Evolutionary conservation across 177 flowering plant genomes (phyloP).

Genomic region (Vitis hybrid): DNA sequence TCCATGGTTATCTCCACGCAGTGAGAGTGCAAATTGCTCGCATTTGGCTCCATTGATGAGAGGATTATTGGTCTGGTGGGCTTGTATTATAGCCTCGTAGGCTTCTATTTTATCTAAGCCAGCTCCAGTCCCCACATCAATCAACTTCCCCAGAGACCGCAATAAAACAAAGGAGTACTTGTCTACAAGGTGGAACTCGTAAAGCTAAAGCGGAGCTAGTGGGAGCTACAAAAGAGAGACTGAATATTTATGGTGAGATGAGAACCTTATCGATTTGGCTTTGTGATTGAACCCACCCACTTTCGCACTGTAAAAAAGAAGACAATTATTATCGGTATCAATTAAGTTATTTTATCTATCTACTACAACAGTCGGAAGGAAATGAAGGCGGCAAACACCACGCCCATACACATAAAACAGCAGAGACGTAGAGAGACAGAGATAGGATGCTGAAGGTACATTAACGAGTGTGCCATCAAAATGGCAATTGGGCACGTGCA

Average conservation of each 20-base stretch:
- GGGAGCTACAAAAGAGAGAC: slow-evolving; percentile 2
- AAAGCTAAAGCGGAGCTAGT: background rate
- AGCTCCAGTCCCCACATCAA: slow-evolving; percentile 3
- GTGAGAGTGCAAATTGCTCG: slow-evolving; percentile 4
- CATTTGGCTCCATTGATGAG: slow-evolving; percentile 15
- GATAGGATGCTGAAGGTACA: background rate
- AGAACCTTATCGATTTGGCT: slow-evolving; percentile 6
- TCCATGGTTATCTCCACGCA: slow-evolving; percentile 44
- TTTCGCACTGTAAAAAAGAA: background rate
- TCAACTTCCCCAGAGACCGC: slow-evolving; percentile 26
- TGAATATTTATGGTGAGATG: slow-evolving; percentile 5
- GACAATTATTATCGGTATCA: background rate
- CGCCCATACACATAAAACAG: background rate
- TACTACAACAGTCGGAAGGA: background rate
- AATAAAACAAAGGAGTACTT: slow-evolving; percentile 23
- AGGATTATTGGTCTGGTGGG: slow-evolving; percentile 1
- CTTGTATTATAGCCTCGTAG: background rate
- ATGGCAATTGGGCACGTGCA: background rate
- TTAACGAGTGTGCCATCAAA: slow-evolving; percentile 4
- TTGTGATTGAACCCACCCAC: slow-evolving; percentile 13
- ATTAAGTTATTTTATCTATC: background rate
- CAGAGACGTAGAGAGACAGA: background rate
- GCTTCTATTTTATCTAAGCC: slow-evolving; percentile 1
- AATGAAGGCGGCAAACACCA: background rate
- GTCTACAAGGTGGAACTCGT: background rate